phyloP scores from a whole-genome alignment of 2,329 filamentous ascomycete genomes.

The Fusarium pseudograminearum region DNA sequence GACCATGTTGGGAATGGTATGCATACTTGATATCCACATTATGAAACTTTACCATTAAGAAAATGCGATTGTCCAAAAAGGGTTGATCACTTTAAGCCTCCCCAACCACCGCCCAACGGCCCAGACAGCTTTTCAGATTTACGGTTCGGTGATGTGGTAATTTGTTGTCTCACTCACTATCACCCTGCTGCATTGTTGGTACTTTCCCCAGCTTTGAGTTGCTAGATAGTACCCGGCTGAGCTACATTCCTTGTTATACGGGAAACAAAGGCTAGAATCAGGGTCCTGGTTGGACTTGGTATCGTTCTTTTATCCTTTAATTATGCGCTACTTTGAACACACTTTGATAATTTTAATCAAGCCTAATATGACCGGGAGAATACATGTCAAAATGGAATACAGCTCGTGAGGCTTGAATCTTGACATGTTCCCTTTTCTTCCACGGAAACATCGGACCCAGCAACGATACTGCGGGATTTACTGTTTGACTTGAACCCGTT shows the following conservation, averaged over 20 bases:
- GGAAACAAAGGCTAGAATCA: background rate
- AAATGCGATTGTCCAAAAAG: background rate
- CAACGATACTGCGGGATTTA: background rate
- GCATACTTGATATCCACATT: background rate
- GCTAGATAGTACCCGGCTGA: background rate
- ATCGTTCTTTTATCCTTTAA: too few relatives aligned
- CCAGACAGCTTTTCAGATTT: background rate
- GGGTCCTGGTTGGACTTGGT: too few relatives aligned
- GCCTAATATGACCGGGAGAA: fast-evolving
- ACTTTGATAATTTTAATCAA: background rate
- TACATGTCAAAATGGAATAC: too few relatives aligned
- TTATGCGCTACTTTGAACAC: background rate
- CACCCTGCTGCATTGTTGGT: background rate
- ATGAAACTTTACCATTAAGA: background rate
- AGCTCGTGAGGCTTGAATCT: background rate
- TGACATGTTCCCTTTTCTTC: too few relatives aligned
- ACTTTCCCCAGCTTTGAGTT: background rate
- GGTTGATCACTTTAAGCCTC: background rate
- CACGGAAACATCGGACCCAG: background rate
- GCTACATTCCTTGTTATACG: background rate
- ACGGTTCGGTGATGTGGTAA: background rate
- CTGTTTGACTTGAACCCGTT: too few relatives aligned
- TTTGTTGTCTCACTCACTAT: background rate
- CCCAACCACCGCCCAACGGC: background rate
- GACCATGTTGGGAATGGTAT: background rate